These are phyloP conservation scores for Pichia manshurica DNA, from an alignment of 805 yeast genomes.

Conservation along the genomic window DNA sequence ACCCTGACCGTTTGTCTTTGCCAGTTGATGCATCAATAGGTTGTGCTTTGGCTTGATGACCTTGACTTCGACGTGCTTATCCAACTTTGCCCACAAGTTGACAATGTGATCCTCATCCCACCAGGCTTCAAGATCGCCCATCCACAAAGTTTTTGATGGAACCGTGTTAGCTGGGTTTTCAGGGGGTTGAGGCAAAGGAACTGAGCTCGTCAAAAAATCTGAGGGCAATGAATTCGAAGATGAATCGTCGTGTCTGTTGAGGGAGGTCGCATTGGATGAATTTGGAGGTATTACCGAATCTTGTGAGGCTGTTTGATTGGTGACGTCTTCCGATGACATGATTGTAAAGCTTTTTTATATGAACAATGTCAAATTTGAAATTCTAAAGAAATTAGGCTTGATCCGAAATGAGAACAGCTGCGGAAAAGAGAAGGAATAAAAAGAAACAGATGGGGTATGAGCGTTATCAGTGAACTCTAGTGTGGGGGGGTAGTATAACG, in stretches of 20 bases:
- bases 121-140: slow-evolving; percentile 84
- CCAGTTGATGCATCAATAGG: slow-evolving; percentile 33
- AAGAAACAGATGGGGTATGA: too few relatives aligned
- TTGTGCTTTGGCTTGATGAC: slow-evolving; percentile 45
- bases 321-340: slow-evolving; percentile 5
- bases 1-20: slow-evolving; percentile 23
- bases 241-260: neutral
- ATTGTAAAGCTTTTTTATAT: too few relatives aligned
- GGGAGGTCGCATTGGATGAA: neutral
- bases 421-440: too few relatives aligned
- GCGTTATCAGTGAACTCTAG: too few relatives aligned
- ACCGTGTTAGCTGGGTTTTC: slow-evolving; percentile 42
- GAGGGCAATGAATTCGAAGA: slow-evolving; percentile 8
- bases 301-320: neutral
- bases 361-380: too few relatives aligned
- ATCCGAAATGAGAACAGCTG: too few relatives aligned
- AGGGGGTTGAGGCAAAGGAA: slow-evolving; percentile 49
- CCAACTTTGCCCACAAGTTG: slow-evolving; percentile 54
- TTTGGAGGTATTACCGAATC: neutral
- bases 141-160: slow-evolving; percentile 73
- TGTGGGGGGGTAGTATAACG: too few relatives aligned
- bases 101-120: slow-evolving; percentile 59
- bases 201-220: slow-evolving; percentile 19
- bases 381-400: too few relatives aligned
- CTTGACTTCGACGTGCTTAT: slow-evolving; percentile 57